Evolutionary conservation across 2,329 filamentous ascomycete genomes (phyloP), one percentile per base, ranked within the genome.

Genomic region (Colletotrichum eleusines): DNA sequence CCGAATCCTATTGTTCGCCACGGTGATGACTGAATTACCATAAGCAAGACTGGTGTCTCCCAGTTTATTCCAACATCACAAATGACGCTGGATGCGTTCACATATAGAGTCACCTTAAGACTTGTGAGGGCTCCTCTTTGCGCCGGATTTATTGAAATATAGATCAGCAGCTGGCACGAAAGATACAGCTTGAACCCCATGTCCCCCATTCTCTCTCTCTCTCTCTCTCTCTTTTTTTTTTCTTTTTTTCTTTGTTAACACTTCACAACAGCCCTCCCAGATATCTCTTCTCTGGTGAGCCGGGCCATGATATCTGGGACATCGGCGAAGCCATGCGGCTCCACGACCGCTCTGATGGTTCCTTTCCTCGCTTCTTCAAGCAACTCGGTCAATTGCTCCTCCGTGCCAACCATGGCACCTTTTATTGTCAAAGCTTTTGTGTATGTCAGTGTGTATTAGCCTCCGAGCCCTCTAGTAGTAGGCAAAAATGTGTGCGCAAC

Each of bases 381-480:
- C 31, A 61, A 12, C 3, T 61, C 44, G 14, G 59, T 9, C 59
- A 61, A 51, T 28, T 61, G 59, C 16, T 51, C 59, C 33, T 61
- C 59, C 2, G 44, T 61, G 31, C 44, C 59, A 3, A 61, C 59
- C 62, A 72, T 66, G n/a, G 59, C 67, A 0, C 70, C 71, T 31
- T 63, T 72, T 62, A 72, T 57, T 8, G 63, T 72, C 3, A 72
- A 54, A 44, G 71, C 67, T 71, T n/a, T n/a, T 7, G 12, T 8
- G 9, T 0, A 14, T 2, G n/a, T n/a, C n/a, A n/a, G n/a, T n/a
- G n/a, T n/a, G n/a, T n/a, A n/a, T n/a, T n/a, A n/a, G n/a, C n/a
- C n/a, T n/a, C n/a, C n/a, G n/a, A n/a, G n/a, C n/a, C n/a, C n/a
- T n/a, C n/a, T n/a, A n/a, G n/a, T n/a, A n/a, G n/a, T n/a, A n/a